Conservation (phyloP, 495 filamentous ascomycete species). For the Hyaloscypha hepaticicola region DNA sequence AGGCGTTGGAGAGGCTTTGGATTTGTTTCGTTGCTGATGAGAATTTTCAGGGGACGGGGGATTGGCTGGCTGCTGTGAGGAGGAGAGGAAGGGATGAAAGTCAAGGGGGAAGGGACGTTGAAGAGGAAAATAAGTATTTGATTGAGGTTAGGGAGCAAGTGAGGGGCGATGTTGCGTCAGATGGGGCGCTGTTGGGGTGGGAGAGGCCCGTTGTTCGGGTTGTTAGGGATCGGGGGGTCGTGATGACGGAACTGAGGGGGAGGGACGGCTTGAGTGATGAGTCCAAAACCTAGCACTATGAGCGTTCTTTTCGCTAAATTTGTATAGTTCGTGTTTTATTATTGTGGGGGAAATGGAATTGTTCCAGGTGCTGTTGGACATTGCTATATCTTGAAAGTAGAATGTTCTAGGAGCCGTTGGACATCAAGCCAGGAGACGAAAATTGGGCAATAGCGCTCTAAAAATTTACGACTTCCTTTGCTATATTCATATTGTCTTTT, state of each 20-base stretch:
- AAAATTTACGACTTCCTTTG: too few relatives aligned
- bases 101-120: neutral
- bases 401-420: too few relatives aligned
- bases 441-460: too few relatives aligned
- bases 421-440: too few relatives aligned
- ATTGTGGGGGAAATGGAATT: too few relatives aligned
- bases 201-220: neutral
- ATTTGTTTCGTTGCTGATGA: neutral
- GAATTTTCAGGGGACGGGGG: neutral
- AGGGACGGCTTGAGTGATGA: neutral
- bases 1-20: conserved; percentile 1
- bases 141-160: neutral
- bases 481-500: too few relatives aligned
- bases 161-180: neutral
- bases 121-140: neutral
- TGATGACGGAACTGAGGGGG: neutral
- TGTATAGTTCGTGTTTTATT: too few relatives aligned
- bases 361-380: too few relatives aligned
- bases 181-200: neutral
- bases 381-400: too few relatives aligned
- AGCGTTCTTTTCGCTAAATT: too few relatives aligned
- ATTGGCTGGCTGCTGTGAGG: neutral
- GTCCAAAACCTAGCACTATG: too few relatives aligned
- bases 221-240: neutral
- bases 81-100: neutral